phyloP scores from a whole-genome alignment of 2,329 filamentous ascomycete genomes.

The Domatiomyces catenatus region DNA sequence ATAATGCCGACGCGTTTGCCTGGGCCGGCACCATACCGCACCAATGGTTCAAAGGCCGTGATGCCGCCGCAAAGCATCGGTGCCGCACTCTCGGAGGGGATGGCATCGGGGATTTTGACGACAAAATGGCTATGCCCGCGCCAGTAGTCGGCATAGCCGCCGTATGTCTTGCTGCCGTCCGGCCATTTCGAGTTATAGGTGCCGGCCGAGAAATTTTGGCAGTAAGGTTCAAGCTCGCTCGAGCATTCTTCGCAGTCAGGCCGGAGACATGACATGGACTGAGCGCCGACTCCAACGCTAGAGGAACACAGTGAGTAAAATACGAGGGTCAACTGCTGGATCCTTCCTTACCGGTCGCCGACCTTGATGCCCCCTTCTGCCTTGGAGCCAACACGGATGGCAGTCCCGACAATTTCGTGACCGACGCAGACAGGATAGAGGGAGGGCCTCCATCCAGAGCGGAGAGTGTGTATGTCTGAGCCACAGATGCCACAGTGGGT shows the following conservation, averaged over 20 bases:
- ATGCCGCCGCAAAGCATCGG: constrained; percentile 67
- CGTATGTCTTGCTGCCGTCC: constrained; percentile 49
- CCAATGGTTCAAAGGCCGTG: constrained; percentile 56
- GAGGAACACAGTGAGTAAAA: background rate
- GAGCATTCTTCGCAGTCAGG: constrained; percentile 40
- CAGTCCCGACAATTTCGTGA: constrained; percentile 50
- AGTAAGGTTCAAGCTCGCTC: constrained; percentile 28
- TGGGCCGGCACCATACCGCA: constrained; percentile 50
- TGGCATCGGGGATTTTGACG: constrained; percentile 32
- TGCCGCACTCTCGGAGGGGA: constrained; percentile 39
- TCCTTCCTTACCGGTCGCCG: constrained; percentile 35
- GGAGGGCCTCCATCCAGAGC: constrained; percentile 18
- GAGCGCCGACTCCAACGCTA: constrained; percentile 45
- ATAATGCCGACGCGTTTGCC: constrained; percentile 58
- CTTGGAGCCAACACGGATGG: constrained; percentile 37
- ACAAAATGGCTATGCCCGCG: constrained; percentile 31
- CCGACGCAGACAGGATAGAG: constrained; percentile 40
- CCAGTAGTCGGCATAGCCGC: constrained; percentile 45
- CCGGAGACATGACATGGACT: constrained; percentile 39
- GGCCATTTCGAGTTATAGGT: constrained; percentile 46
- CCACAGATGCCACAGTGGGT: constrained; percentile 54
- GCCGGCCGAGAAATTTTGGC: constrained; percentile 25
- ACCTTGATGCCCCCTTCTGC: constrained; percentile 34
- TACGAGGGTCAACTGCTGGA: background rate
- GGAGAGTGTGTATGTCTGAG: constrained; percentile 35